Evolutionary conservation across 2,329 filamentous ascomycete genomes (phyloP), one percentile per base, ranked within the genome.

Genomic region (Cadophora luteo-olivacea): DNA sequence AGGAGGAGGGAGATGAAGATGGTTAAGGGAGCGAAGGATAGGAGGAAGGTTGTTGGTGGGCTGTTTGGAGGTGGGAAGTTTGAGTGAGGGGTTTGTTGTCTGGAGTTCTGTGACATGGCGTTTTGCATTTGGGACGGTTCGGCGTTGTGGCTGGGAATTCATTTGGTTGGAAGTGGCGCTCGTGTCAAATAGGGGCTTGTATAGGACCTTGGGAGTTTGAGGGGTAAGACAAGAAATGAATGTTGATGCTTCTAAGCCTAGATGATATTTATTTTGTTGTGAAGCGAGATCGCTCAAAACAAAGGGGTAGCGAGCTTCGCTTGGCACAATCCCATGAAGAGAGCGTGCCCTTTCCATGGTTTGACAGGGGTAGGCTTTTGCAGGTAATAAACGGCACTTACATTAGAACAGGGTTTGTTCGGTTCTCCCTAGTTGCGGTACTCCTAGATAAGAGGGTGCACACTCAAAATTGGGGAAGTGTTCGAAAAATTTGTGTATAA

Each of bases 61-160:
- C 74, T 91, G 70, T 84, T 91, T 79, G 86, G 85, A 0, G 82
- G 80, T 38, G 88, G 88, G 8, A 82, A 79, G 72, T 88, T 87
- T 78, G 85, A 78, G 25, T 78, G 66, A 72, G 14, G 16, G 16
- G 2, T 38, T 38, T 38, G 12, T 38, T 38, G 36, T 38, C 5
- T 29, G 36, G 3, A 9, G 41, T 2, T 45, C 14, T 45, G 36
- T 16, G 36, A 19, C 12, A 12, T 19, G 45, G 19, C 36, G 36
- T 49, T 22, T 58, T 4, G 38, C 48, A 12, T 45, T 60, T 7
- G 29, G 65, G 58, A 52, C 63, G 24, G 63, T 8, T 36, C 24
- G 60, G 63, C 24, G 65, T 70, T 65, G 52, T 25, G 65, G 65
- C 25, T 62, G 45, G 60, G 41, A 48, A 19, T 45, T 45, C 11